Conservation (phyloP, 73 alveolate genomes). For the Paramecium pentaurelia region DNA sequence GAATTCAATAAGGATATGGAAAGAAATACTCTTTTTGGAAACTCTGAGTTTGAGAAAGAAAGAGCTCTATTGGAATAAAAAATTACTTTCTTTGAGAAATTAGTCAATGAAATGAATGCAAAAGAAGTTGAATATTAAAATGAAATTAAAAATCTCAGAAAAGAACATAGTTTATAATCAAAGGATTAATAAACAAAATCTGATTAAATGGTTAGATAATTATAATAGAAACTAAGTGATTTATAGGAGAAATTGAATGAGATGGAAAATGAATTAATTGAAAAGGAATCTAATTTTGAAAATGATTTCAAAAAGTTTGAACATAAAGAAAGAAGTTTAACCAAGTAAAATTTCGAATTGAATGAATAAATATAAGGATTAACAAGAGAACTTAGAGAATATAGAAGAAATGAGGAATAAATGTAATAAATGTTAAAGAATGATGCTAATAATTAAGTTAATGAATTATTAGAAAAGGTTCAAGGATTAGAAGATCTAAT, state of each 20-base stretch:
- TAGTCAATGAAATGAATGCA: conserved; percentile 51
- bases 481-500: conserved; percentile 10
- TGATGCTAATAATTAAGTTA: conserved; percentile 37
- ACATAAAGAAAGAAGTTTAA: conserved; percentile 43
- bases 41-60: conserved; percentile 82
- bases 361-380: not conserved
- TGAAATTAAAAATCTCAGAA: conserved; percentile 56
- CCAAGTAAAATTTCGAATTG: conserved; percentile 32
- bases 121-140: conserved; percentile 56
- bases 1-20: conserved; percentile 75
- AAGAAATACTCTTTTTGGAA: conserved; percentile 61
- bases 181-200: conserved; percentile 34
- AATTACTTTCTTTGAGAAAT: conserved; percentile 71
- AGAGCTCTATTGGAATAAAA: conserved; percentile 81
- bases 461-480: conserved; percentile 47
- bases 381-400: conserved; percentile 46
- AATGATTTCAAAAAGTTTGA: conserved; percentile 53
- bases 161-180: conserved; percentile 47
- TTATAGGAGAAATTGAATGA: conserved; percentile 50
- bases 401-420: conserved; percentile 47
- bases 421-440: not conserved
- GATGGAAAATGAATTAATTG: conserved; percentile 48
- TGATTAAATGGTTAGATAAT: conserved; percentile 32
- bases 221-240: conserved; percentile 28
- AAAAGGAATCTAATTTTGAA: conserved; percentile 34